Base-by-base conservation (phyloP, 208 protist species). In the Acanthamoeba quina region DNA sequence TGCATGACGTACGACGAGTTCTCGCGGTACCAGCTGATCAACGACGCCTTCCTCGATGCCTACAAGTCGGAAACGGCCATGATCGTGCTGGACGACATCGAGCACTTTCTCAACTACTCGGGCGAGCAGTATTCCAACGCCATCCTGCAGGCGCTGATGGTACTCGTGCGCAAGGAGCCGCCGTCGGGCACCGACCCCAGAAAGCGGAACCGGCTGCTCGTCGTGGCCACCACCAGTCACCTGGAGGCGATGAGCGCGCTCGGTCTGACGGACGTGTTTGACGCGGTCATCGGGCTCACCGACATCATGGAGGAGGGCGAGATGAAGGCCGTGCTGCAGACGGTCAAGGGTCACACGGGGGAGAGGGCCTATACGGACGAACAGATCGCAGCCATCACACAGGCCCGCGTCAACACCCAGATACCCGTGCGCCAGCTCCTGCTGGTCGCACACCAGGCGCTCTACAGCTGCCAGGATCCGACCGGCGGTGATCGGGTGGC, bases 11-110 rank as follows among this genome's bases (percentile, higher is more conserved):
- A 56, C 24, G 31, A 47, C 34, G 74, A 83, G 17, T 10, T 11
- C 15, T 10, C 41, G 0, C 11, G 47, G n/a, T 83, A 31, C 74
- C 34, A 31, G 17, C 34, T 58, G 17, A 83, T 83, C 94, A 94
- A 94, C 54, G 85, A 99, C 95, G 97, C 98, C 17, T 99, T 99
- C 96, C 98, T 99, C 89, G 99, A 99, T 96, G 99, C 99, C 47
- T 99, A 99, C 97, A 99, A 99, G 96, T 99, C 99, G 24, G 96
- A 98, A 26, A 60, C 97, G 7, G 98, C 97, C 93, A 97, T 99
- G 60, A 98, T 99, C 70, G 98, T 99, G 31, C 95, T 99, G n/a
- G 99, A 99, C 94, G 98, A 99, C 92, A 94, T 99, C 76, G 99
- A 99, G 97, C 97, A 98, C 17, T 78, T 99, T 19, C 68, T 99